Percentiles rank a stretch among this genome's conserved stretches.
These are phyloP conservation scores for Exutisphaerella laricina DNA, from an alignment of 2,329 filamentous ascomycete genomes.

Conservation along the genomic window DNA sequence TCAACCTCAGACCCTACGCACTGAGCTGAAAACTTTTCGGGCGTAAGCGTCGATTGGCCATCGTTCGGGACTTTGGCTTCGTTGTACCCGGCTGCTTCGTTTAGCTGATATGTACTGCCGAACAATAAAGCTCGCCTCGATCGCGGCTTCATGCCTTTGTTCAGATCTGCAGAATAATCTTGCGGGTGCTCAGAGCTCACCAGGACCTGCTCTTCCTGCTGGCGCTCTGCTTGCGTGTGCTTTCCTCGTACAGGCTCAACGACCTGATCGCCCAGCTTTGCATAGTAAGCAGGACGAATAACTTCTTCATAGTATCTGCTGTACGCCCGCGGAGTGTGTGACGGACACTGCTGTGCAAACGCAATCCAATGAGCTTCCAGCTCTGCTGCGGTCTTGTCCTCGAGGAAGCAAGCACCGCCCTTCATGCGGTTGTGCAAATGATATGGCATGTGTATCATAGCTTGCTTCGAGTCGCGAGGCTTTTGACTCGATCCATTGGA, in stretches of 20 bases:
- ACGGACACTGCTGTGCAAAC: constrained; percentile 8
- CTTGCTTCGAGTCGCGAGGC: background rate
- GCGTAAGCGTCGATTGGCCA: too few relatives aligned
- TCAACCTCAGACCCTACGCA: too few relatives aligned
- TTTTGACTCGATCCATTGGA: background rate
- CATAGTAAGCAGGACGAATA: constrained; percentile 18
- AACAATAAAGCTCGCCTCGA: too few relatives aligned
- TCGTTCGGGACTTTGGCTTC: too few relatives aligned
- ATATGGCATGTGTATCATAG: too few relatives aligned
- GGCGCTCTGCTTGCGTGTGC: background rate
- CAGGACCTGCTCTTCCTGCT: background rate
- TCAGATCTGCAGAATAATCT: too few relatives aligned
- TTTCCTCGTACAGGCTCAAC: background rate
- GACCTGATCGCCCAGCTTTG: constrained; percentile 5
- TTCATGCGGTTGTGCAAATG: constrained; percentile 18
- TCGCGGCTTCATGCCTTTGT: too few relatives aligned
- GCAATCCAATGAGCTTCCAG: constrained; percentile 11
- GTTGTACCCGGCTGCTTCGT: too few relatives aligned
- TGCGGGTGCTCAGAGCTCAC: too few relatives aligned
- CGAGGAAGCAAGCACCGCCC: constrained; percentile 19
- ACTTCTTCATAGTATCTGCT: constrained; percentile 21
- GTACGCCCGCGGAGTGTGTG: constrained; percentile 20
- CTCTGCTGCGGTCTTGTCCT: constrained; percentile 17
- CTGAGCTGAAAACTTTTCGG: too few relatives aligned
- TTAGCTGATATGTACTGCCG: too few relatives aligned